Percentiles rank a stretch among this genome's conserved stretches.
phyloP scores from a whole-genome alignment of 805 yeast species.

The Spathaspora arborariae region DNA sequence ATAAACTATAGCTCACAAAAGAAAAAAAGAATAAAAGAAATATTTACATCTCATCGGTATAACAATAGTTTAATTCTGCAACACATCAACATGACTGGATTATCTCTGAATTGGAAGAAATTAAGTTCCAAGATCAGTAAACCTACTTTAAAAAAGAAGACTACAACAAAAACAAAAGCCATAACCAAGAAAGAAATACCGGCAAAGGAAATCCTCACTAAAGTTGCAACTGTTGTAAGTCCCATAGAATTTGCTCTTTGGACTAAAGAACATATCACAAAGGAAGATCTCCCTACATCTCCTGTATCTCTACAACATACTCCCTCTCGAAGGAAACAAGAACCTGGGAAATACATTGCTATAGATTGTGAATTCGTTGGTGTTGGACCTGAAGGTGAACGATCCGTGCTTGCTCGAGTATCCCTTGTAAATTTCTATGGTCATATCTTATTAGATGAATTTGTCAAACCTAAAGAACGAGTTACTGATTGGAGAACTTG shows the following conservation, averaged over 20 bases:
- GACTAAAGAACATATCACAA: constrained; percentile 19
- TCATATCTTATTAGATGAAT: constrained; percentile 62
- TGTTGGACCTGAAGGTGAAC: constrained; percentile 68
- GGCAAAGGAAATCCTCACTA: background rate
- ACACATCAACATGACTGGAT: background rate
- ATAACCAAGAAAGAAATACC: background rate
- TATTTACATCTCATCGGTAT: background rate
- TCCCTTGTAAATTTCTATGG: constrained; percentile 86
- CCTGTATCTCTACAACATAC: background rate
- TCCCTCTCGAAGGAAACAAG: constrained; percentile 24
- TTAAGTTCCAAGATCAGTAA: constrained; percentile 12
- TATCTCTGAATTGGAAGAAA: constrained; percentile 25
- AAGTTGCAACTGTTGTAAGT: background rate
- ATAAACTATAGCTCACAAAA: too few relatives aligned
- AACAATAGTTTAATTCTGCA: too few relatives aligned
- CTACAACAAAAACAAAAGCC: background rate
- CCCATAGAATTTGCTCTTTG: constrained; percentile 22
- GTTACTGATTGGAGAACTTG: constrained; percentile 92
- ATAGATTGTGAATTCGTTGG: constrained; percentile 96
- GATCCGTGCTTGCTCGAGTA: constrained; percentile 78
- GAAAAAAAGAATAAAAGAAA: too few relatives aligned
- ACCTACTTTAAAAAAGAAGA: constrained; percentile 3
- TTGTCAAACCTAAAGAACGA: constrained; percentile 67
- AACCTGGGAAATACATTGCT: constrained; percentile 71
- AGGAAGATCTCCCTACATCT: constrained; percentile 9